Base-by-base conservation (phyloP, 768 basidiomycete genomes). In the Brasilioporus rufonigricans region DNA sequence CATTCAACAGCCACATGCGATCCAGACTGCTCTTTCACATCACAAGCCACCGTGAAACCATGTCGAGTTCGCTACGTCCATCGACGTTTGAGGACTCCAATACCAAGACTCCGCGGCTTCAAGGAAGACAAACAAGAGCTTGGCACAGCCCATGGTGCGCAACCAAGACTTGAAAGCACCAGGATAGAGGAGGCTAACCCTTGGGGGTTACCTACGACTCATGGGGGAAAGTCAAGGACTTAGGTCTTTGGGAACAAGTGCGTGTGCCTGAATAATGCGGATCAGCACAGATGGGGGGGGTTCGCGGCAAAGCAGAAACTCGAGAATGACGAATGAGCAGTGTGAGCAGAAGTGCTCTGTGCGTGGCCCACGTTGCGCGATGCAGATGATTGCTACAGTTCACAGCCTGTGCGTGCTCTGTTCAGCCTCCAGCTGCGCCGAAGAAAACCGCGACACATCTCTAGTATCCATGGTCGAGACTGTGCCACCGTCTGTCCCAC, bases 111-210 rank as follows among this genome's bases (percentile, higher is more conserved):
- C 69, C 56, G 44, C 44, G 41, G 44, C 55, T 55, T 62, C 36
- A 44, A 39, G 44, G 46, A 41, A 55, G 62, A 60, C 61, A 50
- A 53, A 63, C 61, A 57, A 55, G 60, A 59, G 52, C 33, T 55
- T 40, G 32, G 46, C 67, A 74, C 64, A 73, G 75, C 69, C 78
- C 77, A 80, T 80, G 83, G 82, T 70, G 72, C 74, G 73, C 76
- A 73, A 78, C 78, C 61, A 67, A 60, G 65, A 64, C 76, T 54
- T 56, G 77, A 83, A 82, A 67, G 76, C 76, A 67, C 83, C 83
- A 80, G 79, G 76, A 61, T 76, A 73, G 74, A 72, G 67, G 46
- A 56, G 48, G 61, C 48, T 10, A 57, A 44, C 56, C 48, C 44
- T 14, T 44, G 5, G 26, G 48, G 50, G 58, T 56, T 13, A 44